Evolutionary conservation across 257 asterid genomes (phyloP), one percentile per base, ranked within the genome.

Genomic region (Solanum corneliomulleri): DNA sequence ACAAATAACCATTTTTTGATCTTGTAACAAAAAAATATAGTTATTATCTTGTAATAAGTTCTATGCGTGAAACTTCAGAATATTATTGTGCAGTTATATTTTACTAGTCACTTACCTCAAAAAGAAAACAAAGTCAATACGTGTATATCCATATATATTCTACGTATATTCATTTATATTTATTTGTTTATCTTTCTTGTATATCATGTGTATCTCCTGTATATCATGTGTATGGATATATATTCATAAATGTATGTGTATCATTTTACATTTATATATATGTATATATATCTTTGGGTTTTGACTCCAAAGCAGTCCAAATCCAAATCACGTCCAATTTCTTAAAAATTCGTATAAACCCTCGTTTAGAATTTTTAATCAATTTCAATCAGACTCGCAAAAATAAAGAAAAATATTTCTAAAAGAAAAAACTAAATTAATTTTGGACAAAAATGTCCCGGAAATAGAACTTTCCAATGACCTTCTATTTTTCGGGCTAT

Each of bases 401-500:
- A 5, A 66, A 11, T 11, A 5, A 35, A 66, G 35, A 66, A 58
- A 60, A 60, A 27, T 60, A 60, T 21, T 58, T 58, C 9, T 21
- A 21, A 0, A 1, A 60, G 0, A 1, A 60, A 60, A 21, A 21
- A 2, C 4, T 1, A 0, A 21, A 60, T 21, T 27, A 21, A 60
- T 23, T 23, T 62, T 10, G 70, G 70, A 2, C 15, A 62, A n/a
- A 60, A 23, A 62, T 62, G 31, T n/a, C 70, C 15, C 2, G 9
- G 11, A 58, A 58, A 58, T 58, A 58, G 25, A 58, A 58, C 0
- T 58, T 58, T 58, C 12, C 66, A 2, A 16, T 4, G 62, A 52
- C 62, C 23, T 52, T 23, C 23, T 58, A 62, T 62, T 62, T 62
- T 62, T 62, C 15, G 0, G 31, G 15, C 2, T 21, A 20, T 58